Base-by-base conservation (phyloP, 2,329 filamentous ascomycete species). In the Zasmidium angulare region DNA sequence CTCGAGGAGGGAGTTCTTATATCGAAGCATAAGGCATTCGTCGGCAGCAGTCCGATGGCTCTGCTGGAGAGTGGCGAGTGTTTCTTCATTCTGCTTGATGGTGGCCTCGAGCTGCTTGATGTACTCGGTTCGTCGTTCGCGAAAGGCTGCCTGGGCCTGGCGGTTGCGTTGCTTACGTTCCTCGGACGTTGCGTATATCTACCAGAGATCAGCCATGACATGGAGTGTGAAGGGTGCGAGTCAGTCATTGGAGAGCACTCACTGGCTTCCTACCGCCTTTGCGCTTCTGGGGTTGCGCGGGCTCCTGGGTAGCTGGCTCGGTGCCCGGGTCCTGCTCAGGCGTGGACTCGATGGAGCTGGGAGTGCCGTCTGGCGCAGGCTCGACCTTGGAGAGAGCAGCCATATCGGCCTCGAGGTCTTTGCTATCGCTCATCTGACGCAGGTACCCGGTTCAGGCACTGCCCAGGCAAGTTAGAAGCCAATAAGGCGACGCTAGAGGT, bases 101-200 rank as follows among this genome's bases (percentile, higher is more conserved):
- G 93, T 96, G 69, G 93, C 91, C 79, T 99, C 95, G 23, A 99
- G 85, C 77, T 99, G 95, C 80, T 98, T 98, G 80, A 99, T 99
- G 77, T 99, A 99, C 81, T 99, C 95, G 56, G 93, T 98, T 60
- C 95, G 88, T 66, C 95, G 89, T 79, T 99, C 95, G 68, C 95
- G 89, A 72, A 99, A 99, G 59, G 95, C 95, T 56, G 95, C 95
- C 78, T 99, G 95, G 50, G 95, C 95, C 80, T 98, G 95, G 69
- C 95, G 84, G 74, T 99, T 99, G 66, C 95, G 87, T 79, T 98
- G 95, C 81, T 99, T 98, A 72, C 95, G 88, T 78, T 99, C 95
- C 77, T 99, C 95, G 11, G 95, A 98, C 36, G 95, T 99, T 56
- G 95, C 95, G 83, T 99, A 99, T 65, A 97, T 97, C 93, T 97